These are phyloP conservation scores for Hordeum pubiflorum DNA, from an alignment of 202 grass and related monocot species.

Conservation along the genomic window DNA sequence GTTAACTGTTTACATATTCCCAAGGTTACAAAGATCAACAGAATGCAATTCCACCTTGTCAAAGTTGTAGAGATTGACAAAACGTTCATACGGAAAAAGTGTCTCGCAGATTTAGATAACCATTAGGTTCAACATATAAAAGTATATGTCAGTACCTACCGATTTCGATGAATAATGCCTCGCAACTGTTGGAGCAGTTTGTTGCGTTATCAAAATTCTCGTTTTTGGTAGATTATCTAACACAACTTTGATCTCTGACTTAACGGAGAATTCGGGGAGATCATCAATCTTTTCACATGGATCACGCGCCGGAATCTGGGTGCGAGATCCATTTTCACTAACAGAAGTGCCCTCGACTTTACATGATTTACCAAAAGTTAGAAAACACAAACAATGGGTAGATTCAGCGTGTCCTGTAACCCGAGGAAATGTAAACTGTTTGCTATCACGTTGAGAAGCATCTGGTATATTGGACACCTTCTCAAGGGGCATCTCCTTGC, in stretches of 20 bases:
- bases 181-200: constrained; percentile 29
- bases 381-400: constrained; percentile 16
- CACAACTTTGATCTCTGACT: constrained; percentile 21
- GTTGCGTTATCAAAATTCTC: constrained; percentile 37
- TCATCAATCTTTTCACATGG: constrained; percentile 31
- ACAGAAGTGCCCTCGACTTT: constrained; percentile 2
- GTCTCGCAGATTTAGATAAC: constrained; percentile 39
- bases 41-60: constrained; percentile 52
- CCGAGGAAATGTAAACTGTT: background rate
- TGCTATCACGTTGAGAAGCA: background rate
- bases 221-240: constrained; percentile 18
- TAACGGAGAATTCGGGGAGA: constrained; percentile 7
- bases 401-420: background rate
- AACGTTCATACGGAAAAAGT: constrained; percentile 62
- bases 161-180: constrained; percentile 50
- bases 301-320: background rate
- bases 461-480: background rate
- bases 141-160: constrained; percentile 32
- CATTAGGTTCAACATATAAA: constrained; percentile 7
- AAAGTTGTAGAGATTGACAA: constrained; percentile 50
- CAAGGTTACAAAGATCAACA: constrained; percentile 61
- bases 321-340: background rate
- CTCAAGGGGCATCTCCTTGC: background rate
- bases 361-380: constrained; percentile 1
- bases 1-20: constrained; percentile 62